These are phyloP conservation scores for Gracilaria gracilis DNA, from an alignment of 23 red algal species.

Conservation along the genomic window DNA sequence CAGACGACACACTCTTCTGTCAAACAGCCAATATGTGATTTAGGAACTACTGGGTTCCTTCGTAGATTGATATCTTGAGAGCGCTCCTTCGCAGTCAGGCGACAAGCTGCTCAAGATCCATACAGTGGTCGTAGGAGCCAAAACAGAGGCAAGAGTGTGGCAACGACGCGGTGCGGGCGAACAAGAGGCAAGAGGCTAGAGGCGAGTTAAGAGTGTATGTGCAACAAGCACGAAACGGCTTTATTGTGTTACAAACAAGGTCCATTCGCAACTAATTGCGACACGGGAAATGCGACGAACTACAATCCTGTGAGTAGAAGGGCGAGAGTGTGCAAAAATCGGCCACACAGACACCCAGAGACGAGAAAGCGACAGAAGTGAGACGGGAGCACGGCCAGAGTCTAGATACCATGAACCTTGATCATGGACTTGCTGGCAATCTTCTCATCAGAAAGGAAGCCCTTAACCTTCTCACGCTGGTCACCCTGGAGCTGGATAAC, in stretches of 20 bases:
- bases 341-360: not conserved
- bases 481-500: conserved; percentile 99
- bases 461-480: conserved; percentile 97
- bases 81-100: not conserved
- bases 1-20: not conserved
- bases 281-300: not conserved
- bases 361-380: not conserved
- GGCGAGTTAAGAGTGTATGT: not conserved
- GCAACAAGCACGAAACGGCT: conserved; percentile 12
- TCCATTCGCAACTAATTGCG: conserved; percentile 23
- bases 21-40: too few relatives aligned
- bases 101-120: not conserved
- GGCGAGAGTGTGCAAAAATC: not conserved
- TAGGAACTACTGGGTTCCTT: too few relatives aligned
- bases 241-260: not conserved
- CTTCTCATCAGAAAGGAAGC: conserved; percentile 94
- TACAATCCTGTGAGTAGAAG: not conserved
- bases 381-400: not conserved
- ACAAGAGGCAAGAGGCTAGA: not conserved
- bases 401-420: conserved; percentile 99
- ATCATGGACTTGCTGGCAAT: conserved; percentile 97
- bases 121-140: too few relatives aligned
- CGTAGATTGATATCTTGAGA: not conserved
- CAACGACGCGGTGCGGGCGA: too few relatives aligned
- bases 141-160: not conserved